These are phyloP conservation scores for Cinnamomum chago DNA, from an alignment of 164 flowering plant genomes.

Conservation along the genomic window DNA sequence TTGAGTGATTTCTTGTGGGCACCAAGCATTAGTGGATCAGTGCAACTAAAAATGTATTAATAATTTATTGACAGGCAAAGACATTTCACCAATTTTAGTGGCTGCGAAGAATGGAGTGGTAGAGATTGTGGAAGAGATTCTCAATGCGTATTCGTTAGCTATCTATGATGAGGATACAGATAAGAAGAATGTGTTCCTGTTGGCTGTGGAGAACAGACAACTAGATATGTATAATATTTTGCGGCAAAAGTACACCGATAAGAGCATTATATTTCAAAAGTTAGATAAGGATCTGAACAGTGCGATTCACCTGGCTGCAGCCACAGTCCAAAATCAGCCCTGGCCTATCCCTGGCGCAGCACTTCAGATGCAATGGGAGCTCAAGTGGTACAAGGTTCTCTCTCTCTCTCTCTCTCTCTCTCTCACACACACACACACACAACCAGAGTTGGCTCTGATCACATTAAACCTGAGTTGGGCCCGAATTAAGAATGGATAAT, in stretches of 20 bases:
- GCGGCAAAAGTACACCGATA: neutral
- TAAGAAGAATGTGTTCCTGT: conserved; percentile 28
- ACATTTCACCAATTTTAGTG: neutral
- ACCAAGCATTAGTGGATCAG: neutral
- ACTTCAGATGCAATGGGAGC: conserved; percentile 48
- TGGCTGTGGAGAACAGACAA: conserved; percentile 49
- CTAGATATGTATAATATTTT: conserved; percentile 28
- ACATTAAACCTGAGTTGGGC: too few relatives aligned
- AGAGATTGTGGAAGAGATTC: conserved; percentile 38
- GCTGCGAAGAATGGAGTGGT: conserved; percentile 19
- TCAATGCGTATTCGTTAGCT: conserved; percentile 27
- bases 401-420: neutral
- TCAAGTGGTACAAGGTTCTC: conserved; percentile 47
- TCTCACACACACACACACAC: too few relatives aligned
- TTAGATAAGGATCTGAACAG: conserved; percentile 37
- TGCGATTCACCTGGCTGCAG: conserved; percentile 41
- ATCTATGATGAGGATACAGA: conserved; percentile 30
- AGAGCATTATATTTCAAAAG: conserved; percentile 12
- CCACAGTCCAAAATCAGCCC: conserved; percentile 21
- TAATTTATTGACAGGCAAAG: neutral
- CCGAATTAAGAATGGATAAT: too few relatives aligned
- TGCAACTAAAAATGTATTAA: neutral
- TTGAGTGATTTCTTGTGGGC: too few relatives aligned
- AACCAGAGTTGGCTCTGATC: too few relatives aligned
- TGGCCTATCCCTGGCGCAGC: conserved; percentile 48